Conservation (phyloP, 331 rosid species). For the Pyracantha coccinea region DNA sequence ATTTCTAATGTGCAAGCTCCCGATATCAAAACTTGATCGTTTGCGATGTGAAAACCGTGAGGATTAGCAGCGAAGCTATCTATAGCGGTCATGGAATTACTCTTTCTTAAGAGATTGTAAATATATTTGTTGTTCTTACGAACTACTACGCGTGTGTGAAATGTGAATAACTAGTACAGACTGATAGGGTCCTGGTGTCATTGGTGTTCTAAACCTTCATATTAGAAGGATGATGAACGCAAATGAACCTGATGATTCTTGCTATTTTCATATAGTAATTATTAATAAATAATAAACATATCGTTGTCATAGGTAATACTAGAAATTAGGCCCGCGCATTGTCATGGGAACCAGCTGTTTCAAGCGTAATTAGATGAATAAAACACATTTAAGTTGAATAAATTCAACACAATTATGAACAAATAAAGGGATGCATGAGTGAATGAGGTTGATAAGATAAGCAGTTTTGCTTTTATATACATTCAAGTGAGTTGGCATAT, state of each 20-base stretch:
- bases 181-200: neutral
- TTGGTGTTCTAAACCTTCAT: neutral
- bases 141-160: neutral
- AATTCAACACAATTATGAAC: no score
- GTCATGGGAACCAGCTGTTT: no score
- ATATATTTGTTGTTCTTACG: neutral
- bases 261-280: no score
- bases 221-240: neutral
- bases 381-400: no score
- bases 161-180: neutral
- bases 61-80: neutral
- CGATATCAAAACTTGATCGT: conserved; percentile 34
- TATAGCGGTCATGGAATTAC: neutral
- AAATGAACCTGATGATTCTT: neutral
- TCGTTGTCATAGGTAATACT: no score
- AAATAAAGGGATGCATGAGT: no score
- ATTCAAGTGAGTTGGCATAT: no score
- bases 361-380: no score
- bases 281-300: neutral
- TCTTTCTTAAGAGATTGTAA: neutral
- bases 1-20: conserved; percentile 15
- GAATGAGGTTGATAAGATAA: no score
- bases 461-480: no score
- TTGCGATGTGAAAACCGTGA: neutral
- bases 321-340: no score